Conservation (phyloP, 306 rosid genomes). For the barrel medic (Medicago truncatula) region DNA sequence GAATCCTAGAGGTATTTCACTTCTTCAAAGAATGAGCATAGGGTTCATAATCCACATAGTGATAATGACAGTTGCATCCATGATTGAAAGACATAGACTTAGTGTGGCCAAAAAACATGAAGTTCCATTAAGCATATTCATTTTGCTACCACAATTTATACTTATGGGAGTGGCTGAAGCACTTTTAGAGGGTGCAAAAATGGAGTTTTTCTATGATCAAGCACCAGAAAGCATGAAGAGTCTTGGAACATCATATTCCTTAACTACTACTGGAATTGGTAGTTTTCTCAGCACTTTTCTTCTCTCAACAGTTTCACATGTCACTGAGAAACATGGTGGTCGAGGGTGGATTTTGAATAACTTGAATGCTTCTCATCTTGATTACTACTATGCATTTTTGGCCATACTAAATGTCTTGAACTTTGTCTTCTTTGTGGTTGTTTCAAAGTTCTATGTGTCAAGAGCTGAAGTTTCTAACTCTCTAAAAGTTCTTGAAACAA, state of each 20-base stretch:
- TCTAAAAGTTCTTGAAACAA: slow-evolving; percentile 50
- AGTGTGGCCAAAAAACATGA: slow-evolving; percentile 45
- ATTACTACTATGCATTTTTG: slow-evolving; percentile 61
- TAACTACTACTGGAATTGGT: slow-evolving; percentile 67
- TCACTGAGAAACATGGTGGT: slow-evolving; percentile 50
- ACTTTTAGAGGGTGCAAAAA: slow-evolving; percentile 62
- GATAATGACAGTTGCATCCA: slow-evolving; percentile 56
- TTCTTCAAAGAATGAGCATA: slow-evolving; percentile 72
- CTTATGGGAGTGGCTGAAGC: slow-evolving; percentile 65
- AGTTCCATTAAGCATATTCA: slow-evolving; percentile 65
- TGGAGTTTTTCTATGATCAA: slow-evolving; percentile 81
- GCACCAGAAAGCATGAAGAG: slow-evolving; percentile 87
- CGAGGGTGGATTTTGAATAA: slow-evolving; percentile 72
- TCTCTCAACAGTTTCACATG: slow-evolving; percentile 53
- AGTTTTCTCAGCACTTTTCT: slow-evolving; percentile 65
- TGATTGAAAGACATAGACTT: slow-evolving; percentile 64
- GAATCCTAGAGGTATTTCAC: slow-evolving; percentile 76
- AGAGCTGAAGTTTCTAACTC: slow-evolving; percentile 77
- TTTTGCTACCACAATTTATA: slow-evolving; percentile 70
- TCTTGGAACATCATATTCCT: slow-evolving; percentile 70
- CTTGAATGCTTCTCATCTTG: slow-evolving; percentile 66
- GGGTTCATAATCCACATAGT: slow-evolving; percentile 58
- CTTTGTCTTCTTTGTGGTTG: slow-evolving; percentile 57
- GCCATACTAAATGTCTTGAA: slow-evolving; percentile 53
- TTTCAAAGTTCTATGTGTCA: slow-evolving; percentile 54